These are phyloP conservation scores for Thinopyrum obtusiflorum DNA, from an alignment of 202 grass and related monocot species.

Conservation along the genomic window DNA sequence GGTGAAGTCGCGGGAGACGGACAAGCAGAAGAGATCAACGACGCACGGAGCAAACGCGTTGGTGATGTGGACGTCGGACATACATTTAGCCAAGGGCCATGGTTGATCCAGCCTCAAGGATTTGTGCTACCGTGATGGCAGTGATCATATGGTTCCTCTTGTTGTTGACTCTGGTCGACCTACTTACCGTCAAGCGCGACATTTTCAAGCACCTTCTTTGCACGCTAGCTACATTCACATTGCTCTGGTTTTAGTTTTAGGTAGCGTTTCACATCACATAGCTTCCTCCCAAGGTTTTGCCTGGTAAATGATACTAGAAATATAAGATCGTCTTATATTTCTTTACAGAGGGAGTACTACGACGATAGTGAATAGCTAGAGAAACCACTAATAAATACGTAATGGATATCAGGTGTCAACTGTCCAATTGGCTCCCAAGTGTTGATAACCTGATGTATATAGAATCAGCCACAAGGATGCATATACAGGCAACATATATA, in stretches of 20 bases:
- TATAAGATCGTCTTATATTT: too few species aligned
- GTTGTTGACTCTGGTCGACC: background rate
- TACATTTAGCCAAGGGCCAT: background rate
- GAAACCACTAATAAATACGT: background rate
- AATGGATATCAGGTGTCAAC: background rate
- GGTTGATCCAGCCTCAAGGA: background rate
- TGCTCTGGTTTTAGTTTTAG: background rate
- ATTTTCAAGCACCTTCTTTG: background rate
- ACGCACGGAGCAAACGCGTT: background rate
- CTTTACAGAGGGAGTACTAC: too few species aligned
- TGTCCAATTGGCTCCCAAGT: background rate
- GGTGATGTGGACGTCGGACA: background rate
- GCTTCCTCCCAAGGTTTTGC: background rate
- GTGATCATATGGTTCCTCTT: background rate
- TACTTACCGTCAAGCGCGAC: background rate
- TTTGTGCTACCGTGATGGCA: background rate
- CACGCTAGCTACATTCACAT: background rate
- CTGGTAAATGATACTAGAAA: background rate
- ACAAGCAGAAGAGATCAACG: background rate
- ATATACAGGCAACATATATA: background rate
- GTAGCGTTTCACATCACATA: background rate
- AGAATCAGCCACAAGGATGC: background rate
- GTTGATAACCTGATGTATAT: background rate
- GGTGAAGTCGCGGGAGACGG: background rate
- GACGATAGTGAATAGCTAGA: background rate